Evolutionary conservation across 257 asterid species (phyloP), one percentile per base, ranked within the genome.

Genomic region (Solanum dulcamara): DNA sequence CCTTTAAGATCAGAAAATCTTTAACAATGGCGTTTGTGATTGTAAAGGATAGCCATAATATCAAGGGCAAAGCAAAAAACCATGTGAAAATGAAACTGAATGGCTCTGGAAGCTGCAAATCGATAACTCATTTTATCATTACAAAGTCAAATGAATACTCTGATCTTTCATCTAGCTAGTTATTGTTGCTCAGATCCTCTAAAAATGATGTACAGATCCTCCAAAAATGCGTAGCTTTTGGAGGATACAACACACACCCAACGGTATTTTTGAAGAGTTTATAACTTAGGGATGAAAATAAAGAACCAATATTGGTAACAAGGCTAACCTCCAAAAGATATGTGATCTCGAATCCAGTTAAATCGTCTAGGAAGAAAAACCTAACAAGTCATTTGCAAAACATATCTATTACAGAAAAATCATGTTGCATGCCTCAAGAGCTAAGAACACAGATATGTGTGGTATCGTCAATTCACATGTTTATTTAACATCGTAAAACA

Each of bases 1-100:
- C 99, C 96, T 89, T 93, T 85, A 97, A 85, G 90, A 97, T 94
- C 89, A 94, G 71, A 84, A 94, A 95, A 85, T 97, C 99, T 80
- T 93, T 94, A 83, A 97, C 84, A 15, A 97, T 91, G 80, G 87
- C 1, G 50, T 87, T 93, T 86, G 99, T 95, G 59, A 94, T 84
- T 35, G 98, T 85, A 94, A 87, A 95, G 11, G 99, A 93, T 85
- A 97, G 48, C 89, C 89, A 97, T 44, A 96, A 85, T 81, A 96
- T 91, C 62, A 93, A 33, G 10, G 99, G 99, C 82, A 96, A 72
- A 82, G 98, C 99, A 10, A 98, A 97, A 92, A 96, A 94, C 99
- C 99, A 96, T 2, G 98, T 93, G 95, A 97, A 97, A 83, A 97
- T 87, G 94, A 97, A 97, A 91, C 99, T 92, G 94, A 92, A 97